Evolutionary conservation across 1,284 basidiomycete genomes (phyloP), one percentile per base, ranked within the genome.

Genomic region (Irpex lacteus): DNA sequence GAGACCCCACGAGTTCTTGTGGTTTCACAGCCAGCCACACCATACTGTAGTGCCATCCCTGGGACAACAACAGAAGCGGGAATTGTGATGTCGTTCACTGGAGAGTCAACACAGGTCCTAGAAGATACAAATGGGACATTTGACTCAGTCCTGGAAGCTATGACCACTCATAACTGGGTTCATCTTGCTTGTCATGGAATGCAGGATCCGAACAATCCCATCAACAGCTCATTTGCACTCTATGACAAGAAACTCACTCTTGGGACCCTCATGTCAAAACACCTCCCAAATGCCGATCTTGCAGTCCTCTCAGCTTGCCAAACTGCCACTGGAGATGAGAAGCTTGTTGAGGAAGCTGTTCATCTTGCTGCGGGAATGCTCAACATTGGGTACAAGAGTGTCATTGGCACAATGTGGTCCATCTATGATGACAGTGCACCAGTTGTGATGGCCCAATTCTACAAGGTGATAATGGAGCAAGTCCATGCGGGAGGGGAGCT

Each of bases 131-230:
- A 64, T 11, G 63, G 61, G 15, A 60, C 63, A 8, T 13, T 47
- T 2, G 38, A 50, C 53, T 19, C 56, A 7, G 67, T 63, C 38
- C 52, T 61, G 32, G 47, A 32, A n/a, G 60, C 63, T n/a, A 56
- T 69, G 36, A 26, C 62, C 40, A 26, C 61, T 7, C 59, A 60
- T 58, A 60, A 58, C 6, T 67, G 69, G 65, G 59, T 70, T 21
- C 69, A 70, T 63, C 40, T 69, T 54, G 69, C 67, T 15, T 70
- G 69, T 60, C 68, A 69, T 52, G 69, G 67, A 7, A 36, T 58
- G 32, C 68, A 69, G 49, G 63, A 69, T 47, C n/a, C 34, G 13
- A 18, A 38, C 4, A 40, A 63, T 59, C 61, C 67, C 19, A 58
- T 56, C 53, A 49, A 64, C 15, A 69, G 65, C 63, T 65, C 60